phyloP scores from a whole-genome alignment of 2,329 filamentous ascomycete genomes.

The Nigrograna mackinnonii region DNA sequence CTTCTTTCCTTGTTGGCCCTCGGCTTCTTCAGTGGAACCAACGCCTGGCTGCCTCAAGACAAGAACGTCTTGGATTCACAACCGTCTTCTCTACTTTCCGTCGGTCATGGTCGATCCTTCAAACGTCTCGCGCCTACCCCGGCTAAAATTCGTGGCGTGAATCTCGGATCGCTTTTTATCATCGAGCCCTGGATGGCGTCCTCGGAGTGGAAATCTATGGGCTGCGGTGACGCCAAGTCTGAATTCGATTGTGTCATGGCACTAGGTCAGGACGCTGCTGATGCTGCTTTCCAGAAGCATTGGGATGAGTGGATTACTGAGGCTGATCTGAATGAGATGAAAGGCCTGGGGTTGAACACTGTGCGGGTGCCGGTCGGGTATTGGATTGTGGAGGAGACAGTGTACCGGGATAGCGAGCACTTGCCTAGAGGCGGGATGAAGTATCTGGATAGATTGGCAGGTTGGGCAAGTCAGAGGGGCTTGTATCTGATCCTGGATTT shows the following conservation, averaged over 20 bases:
- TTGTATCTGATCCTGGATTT: constrained; percentile 60
- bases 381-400: constrained; percentile 57
- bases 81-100: constrained; percentile 10
- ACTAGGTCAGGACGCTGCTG: constrained; percentile 51
- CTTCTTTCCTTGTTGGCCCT: neutral
- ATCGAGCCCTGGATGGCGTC: constrained; percentile 59
- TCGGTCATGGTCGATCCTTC: constrained; percentile 16
- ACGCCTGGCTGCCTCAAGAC: constrained; percentile 23
- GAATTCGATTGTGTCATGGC: constrained; percentile 60
- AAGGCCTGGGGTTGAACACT: constrained; percentile 56
- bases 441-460: constrained; percentile 52
- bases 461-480: constrained; percentile 52
- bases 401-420: constrained; percentile 52
- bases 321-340: constrained; percentile 54
- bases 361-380: constrained; percentile 60
- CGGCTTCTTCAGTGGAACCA: constrained; percentile 7
- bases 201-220: constrained; percentile 52
- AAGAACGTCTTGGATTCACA: constrained; percentile 15
- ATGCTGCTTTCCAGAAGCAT: constrained; percentile 54
- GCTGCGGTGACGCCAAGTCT: constrained; percentile 49
- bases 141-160: constrained; percentile 56
- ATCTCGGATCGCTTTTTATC: constrained; percentile 57
- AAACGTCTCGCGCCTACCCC: constrained; percentile 7
- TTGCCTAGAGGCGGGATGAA: constrained; percentile 55
- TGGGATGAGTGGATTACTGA: constrained; percentile 56